Evolutionary conservation across 2,329 filamentous ascomycete species (phyloP).

Genomic region (Aspergillus flavus): DNA sequence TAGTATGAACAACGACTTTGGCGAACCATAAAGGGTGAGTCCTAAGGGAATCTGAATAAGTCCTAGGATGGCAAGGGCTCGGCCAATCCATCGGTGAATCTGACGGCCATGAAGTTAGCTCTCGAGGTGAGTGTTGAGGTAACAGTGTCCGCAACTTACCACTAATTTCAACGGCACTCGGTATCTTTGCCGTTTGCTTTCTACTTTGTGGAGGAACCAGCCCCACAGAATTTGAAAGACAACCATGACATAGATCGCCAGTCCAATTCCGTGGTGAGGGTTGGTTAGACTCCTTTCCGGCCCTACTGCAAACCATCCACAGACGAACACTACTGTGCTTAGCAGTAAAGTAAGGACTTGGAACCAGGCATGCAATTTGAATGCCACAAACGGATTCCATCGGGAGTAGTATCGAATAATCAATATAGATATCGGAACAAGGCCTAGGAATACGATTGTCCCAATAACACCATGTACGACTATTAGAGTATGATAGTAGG

Average conservation of each 20-base stretch:
- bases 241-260: constrained; percentile 64
- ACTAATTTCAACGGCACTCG: constrained; percentile 62
- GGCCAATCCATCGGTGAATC: constrained; percentile 87
- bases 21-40: constrained; percentile 88
- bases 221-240: constrained; percentile 62
- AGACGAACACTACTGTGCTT: constrained; percentile 62
- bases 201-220: constrained; percentile 57
- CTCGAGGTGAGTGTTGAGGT: not conserved
- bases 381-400: constrained; percentile 55
- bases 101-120: constrained; percentile 44
- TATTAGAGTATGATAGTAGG: constrained; percentile 61
- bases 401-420: constrained; percentile 63
- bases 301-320: constrained; percentile 67
- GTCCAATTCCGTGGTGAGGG: constrained; percentile 67
- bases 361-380: constrained; percentile 65
- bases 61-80: constrained; percentile 75
- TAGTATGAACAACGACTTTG: constrained; percentile 79
- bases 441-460: constrained; percentile 61
- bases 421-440: constrained; percentile 63
- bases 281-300: constrained; percentile 63
- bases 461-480: constrained; percentile 63
- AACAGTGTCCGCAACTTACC: constrained; percentile 41
- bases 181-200: constrained; percentile 55
- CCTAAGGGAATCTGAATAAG: constrained; percentile 87
- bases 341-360: constrained; percentile 63